Conservation (phyloP, 1,284 basidiomycete genomes). For the Malassezia sp. region DNA sequence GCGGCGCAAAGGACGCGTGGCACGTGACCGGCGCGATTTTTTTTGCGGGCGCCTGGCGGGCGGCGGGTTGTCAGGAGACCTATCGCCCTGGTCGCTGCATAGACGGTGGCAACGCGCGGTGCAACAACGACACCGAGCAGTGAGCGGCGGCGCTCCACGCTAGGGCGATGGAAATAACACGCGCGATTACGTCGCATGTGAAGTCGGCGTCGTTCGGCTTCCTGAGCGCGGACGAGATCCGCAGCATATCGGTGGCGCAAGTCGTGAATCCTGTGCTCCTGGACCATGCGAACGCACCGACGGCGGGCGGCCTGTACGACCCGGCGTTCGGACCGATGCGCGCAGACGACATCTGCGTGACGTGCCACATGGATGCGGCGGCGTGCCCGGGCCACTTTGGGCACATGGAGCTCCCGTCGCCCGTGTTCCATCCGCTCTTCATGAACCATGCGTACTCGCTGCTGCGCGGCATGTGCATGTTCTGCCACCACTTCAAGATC, state of each 20-base stretch:
- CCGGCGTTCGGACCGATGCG: constrained; percentile 77
- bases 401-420: constrained; percentile 91
- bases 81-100: background rate
- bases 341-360: constrained; percentile 61
- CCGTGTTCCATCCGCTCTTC: constrained; percentile 93
- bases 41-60: background rate
- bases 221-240: constrained; percentile 78
- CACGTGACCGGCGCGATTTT: constrained; percentile 16
- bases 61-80: background rate
- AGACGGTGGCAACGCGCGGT: background rate
- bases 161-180: constrained; percentile 82
- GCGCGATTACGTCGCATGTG: constrained; percentile 73
- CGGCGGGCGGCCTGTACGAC: constrained; percentile 85
- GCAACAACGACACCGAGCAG: too few relatives aligned
- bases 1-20: background rate
- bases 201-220: constrained; percentile 86
- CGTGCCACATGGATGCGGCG: constrained; percentile 81
- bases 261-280: constrained; percentile 85
- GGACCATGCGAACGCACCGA: constrained; percentile 86
- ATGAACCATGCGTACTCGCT: constrained; percentile 84
- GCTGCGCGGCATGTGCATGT: constrained; percentile 80
- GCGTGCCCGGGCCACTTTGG: constrained; percentile 97
- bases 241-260: constrained; percentile 89
- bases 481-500: constrained; percentile 86
- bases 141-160: too few relatives aligned